Evolutionary conservation across 2,329 filamentous ascomycete species (phyloP).

Genomic region (Albifimbria verrucaria): DNA sequence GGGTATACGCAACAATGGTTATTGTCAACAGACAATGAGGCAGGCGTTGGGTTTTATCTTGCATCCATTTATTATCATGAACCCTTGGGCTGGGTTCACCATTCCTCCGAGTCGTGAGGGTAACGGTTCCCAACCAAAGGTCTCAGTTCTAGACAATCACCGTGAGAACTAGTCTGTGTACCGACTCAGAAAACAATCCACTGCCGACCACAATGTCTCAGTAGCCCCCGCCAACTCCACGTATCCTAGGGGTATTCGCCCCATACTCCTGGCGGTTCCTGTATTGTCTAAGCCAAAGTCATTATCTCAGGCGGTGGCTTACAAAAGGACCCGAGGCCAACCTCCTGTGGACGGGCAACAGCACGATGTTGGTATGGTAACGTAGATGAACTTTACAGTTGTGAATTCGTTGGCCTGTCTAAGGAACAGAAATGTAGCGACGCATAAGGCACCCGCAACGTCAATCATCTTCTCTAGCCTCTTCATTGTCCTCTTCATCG

Average conservation of each 20-base stretch:
- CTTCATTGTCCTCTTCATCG: slow-evolving; percentile 18
- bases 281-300: neutral
- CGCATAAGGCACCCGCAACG: neutral
- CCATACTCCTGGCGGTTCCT: neutral
- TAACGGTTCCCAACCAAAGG: neutral
- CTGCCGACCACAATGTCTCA: neutral
- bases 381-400: neutral
- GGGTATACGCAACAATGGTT: no score
- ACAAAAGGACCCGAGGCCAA: neutral
- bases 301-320: neutral
- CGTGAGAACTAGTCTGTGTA: neutral
- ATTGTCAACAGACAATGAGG: no score
- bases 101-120: neutral
- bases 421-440: no score
- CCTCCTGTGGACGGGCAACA: neutral
- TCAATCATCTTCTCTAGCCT: neutral
- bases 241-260: neutral
- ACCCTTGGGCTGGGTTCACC: neutral
- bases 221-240: neutral
- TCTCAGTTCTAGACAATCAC: neutral
- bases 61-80: neutral
- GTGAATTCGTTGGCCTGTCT: no score
- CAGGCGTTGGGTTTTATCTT: no score
- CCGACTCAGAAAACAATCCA: neutral
- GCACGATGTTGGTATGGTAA: neutral